Evolutionary conservation across 768 basidiomycete genomes (phyloP).

Genomic region (Pisolithus tinctorius): DNA sequence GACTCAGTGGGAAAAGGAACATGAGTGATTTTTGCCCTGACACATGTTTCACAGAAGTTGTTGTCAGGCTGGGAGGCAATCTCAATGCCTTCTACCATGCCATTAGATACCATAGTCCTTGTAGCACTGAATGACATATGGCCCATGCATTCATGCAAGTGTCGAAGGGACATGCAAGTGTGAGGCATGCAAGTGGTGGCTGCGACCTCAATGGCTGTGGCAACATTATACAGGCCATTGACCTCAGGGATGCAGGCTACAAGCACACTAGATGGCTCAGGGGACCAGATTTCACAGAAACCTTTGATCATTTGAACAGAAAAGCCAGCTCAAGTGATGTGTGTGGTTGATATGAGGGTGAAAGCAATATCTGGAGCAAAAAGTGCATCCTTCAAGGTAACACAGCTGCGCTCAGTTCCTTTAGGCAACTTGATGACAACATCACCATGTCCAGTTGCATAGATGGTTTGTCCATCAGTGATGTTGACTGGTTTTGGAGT

Average conservation of each 20-base stretch:
- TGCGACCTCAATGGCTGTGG: background rate
- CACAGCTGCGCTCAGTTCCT: conserved; percentile 2
- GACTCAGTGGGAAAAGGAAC: background rate
- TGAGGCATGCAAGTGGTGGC: too few species aligned
- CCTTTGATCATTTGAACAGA: background rate
- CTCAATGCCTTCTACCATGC: background rate
- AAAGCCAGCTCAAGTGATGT: background rate
- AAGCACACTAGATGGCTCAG: background rate
- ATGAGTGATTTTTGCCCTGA: conserved; percentile 1
- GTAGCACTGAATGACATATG: background rate
- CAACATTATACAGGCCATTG: background rate
- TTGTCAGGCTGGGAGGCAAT: background rate
- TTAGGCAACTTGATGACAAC: conserved; percentile 22
- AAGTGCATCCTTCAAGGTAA: background rate
- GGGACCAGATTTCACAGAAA: background rate
- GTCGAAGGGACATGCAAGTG: background rate
- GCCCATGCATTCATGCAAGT: conserved; percentile 1
- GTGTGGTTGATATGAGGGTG: background rate
- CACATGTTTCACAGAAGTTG: background rate
- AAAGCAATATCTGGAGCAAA: background rate
- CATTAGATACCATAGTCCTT: background rate
- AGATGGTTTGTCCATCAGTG: conserved; percentile 23
- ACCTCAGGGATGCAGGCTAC: background rate
- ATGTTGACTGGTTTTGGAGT: background rate
- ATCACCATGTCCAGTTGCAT: conserved; percentile 28